Percentiles rank a stretch among this genome's conserved stretches.
Conservation (phyloP, 1,284 basidiomycete species). For the Meripilus lineatus region DNA sequence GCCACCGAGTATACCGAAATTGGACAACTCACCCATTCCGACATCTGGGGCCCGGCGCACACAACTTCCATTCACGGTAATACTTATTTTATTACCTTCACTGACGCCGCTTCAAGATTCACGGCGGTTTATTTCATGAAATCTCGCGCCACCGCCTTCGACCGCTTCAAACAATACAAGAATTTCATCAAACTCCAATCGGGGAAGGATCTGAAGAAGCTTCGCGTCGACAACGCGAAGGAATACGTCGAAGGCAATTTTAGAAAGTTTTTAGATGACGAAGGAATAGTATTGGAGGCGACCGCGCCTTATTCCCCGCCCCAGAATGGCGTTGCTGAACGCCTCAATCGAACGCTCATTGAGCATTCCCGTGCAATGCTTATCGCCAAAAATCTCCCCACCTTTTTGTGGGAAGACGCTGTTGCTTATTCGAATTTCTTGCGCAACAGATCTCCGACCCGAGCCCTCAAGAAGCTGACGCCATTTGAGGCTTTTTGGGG, state of each 20-base stretch:
- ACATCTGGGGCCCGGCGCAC: constrained; percentile 35
- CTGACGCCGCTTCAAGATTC: constrained; percentile 18
- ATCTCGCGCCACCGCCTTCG: constrained; percentile 21
- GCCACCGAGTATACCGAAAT: constrained; percentile 18
- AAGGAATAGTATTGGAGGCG: constrained; percentile 5
- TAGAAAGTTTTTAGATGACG: background rate
- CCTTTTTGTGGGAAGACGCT: constrained; percentile 23
- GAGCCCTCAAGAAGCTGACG: constrained; percentile 6
- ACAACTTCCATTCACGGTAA: constrained; percentile 20
- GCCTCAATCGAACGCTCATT: constrained; percentile 21
- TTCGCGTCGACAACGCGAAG: constrained; percentile 10
- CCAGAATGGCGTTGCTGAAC: constrained; percentile 27
- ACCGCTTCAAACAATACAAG: constrained; percentile 20
- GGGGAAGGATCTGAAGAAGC: constrained; percentile 20
- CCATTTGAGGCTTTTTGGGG: constrained; percentile 12
- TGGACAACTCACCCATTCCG: constrained; percentile 31
- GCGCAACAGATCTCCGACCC: constrained; percentile 11
- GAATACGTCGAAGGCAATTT: constrained; percentile 3
- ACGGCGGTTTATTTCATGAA: constrained; percentile 17
- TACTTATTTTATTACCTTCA: constrained; percentile 25
- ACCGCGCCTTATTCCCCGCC: constrained; percentile 11
- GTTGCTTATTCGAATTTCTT: constrained; percentile 10
- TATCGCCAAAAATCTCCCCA: constrained; percentile 14
- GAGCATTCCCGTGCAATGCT: constrained; percentile 23
- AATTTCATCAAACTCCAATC: constrained; percentile 12